A percentile compares a stretch with the other conserved stretches of the same genome.
phyloP scores from a whole-genome alignment of 2,329 filamentous ascomycete genomes.

The Aspergillus sp. region DNA sequence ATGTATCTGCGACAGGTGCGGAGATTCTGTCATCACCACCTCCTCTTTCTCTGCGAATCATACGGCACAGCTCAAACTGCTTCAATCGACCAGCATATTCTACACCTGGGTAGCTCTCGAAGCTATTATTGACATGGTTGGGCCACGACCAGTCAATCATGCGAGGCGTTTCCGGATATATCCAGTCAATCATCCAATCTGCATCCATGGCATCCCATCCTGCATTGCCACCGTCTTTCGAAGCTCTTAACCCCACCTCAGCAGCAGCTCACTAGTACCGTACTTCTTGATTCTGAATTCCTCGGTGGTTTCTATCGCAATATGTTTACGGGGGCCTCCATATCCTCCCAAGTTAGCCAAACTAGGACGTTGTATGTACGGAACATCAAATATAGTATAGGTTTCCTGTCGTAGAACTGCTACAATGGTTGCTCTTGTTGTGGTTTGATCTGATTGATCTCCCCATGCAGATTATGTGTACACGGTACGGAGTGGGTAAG shows the following conservation, averaged over 20 bases:
- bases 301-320: background rate
- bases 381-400: background rate
- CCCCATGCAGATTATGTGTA: background rate
- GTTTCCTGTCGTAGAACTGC: background rate
- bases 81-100: background rate
- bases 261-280: background rate
- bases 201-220: constrained; percentile 1
- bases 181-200: constrained; percentile 2
- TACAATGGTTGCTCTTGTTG: background rate
- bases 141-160: constrained; percentile 11
- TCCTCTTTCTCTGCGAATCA: background rate
- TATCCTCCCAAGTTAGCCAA: background rate
- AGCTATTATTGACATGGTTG: constrained; percentile 2
- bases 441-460: no score
- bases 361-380: background rate
- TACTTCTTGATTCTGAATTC: background rate
- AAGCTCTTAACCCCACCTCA: background rate
- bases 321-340: no score
- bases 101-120: background rate
- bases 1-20: constrained; percentile 17
- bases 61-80: background rate
- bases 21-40: constrained; percentile 18
- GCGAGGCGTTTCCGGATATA: constrained; percentile 18
- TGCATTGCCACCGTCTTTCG: background rate
- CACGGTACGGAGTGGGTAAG: background rate